Evolutionary conservation across 2,329 filamentous ascomycete genomes (phyloP), one percentile per base, ranked within the genome.

Genomic region (Phoma herbarum): DNA sequence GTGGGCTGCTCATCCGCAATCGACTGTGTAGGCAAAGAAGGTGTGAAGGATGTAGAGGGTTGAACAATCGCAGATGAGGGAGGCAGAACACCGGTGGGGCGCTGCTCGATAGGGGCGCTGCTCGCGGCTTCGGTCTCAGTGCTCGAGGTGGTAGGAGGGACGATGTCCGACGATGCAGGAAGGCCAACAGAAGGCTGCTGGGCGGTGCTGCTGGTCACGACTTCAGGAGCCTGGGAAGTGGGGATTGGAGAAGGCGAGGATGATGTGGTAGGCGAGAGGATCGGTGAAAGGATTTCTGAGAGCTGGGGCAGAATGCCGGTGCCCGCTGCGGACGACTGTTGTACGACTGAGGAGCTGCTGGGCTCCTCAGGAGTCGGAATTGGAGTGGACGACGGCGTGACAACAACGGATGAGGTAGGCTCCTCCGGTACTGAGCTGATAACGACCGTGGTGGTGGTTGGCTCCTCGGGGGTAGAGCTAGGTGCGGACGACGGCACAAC

Each of bases 21-120:
- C 16, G 62, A 58, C 18, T 54, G 53, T 16, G 63, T 66, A 10
- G 73, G 71, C 52, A 68, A 57, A 46, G 50, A 23, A 33, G 45
- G 14, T 20, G 50, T 37, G 28, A 57, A 59, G 7, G 57, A 46
- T 8, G 56, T n/a, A 2, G 50, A 50, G 22, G 55, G 55, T 20
- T 18, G 49, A 2, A 58, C 16, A 22, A 58, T 58, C 22, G 31
- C 22, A 9, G 45, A 52, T 29, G 23, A 12, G 2, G 33, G 48
- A 49, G 41, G 60, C 39, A 45, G n/a, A 8, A 41, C 29, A 44
- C 55, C 55, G 14, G 48, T 58, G n/a, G 31, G 31, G 14, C 16
- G 29, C 31, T 33, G 31, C 14, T 33, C 31, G n/a, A 33, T 7
- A 33, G 31, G 31, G 31, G 12, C 14, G 31, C 31, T 33, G 31